These are phyloP conservation scores for Syzygium grande DNA, from an alignment of 345 rosid genomes.

Conservation along the genomic window DNA sequence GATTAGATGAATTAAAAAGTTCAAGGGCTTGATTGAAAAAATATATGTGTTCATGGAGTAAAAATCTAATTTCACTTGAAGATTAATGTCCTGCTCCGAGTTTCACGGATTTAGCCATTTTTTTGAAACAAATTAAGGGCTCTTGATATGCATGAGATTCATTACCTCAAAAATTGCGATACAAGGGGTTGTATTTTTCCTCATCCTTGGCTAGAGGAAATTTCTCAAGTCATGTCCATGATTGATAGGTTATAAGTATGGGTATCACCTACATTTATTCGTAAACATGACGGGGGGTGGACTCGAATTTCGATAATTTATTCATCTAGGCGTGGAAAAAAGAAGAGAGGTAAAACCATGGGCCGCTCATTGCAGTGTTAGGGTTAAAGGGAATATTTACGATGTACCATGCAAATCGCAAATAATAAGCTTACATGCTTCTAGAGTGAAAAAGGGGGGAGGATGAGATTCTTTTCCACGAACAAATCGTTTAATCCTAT, in stretches of 20 bases:
- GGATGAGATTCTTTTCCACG: background rate
- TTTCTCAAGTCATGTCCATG: background rate
- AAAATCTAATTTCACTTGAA: background rate
- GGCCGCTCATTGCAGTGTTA: background rate
- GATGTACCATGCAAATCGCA: background rate
- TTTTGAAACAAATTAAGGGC: background rate
- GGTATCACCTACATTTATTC: background rate
- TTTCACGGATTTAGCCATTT: accelerated
- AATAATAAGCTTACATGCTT: background rate
- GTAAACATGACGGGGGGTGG: background rate
- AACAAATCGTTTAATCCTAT: background rate
- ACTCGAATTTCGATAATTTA: background rate
- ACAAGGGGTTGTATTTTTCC: background rate
- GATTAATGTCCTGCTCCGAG: background rate
- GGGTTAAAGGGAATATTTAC: background rate
- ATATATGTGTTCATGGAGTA: background rate
- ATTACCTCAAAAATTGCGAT: background rate
- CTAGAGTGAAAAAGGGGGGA: background rate
- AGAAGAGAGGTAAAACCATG: background rate
- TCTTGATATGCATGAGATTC: background rate
- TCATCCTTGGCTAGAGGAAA: background rate
- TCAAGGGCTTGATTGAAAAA: background rate
- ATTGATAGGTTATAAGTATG: background rate
- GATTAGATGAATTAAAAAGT: background rate
- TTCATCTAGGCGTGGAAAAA: background rate